These are phyloP conservation scores for Microsporum audouinii DNA, from an alignment of 2,329 filamentous ascomycete species.

Conservation along the genomic window DNA sequence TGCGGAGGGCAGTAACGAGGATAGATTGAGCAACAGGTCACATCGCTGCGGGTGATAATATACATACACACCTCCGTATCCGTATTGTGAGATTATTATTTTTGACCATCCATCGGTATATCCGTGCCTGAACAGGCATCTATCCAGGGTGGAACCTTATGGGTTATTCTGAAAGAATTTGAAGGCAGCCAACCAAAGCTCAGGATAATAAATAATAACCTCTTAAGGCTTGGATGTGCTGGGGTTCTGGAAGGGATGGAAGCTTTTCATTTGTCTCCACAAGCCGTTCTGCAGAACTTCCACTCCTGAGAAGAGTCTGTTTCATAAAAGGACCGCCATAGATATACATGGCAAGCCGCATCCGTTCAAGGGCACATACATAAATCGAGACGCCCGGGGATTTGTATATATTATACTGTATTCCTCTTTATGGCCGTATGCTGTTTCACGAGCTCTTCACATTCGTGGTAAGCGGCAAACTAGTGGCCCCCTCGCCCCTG, in stretches of 20 bases:
- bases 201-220: neutral
- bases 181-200: neutral
- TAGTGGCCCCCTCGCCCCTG: neutral
- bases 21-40: too few relatives aligned
- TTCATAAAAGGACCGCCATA: neutral
- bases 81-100: neutral
- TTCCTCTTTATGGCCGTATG: neutral
- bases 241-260: neutral
- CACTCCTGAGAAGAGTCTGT: neutral
- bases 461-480: neutral
- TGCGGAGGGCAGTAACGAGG: too few relatives aligned
- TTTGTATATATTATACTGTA: neutral
- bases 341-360: neutral
- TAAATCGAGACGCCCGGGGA: neutral
- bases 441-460: conserved; percentile 1
- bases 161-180: neutral
- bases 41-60: too few relatives aligned
- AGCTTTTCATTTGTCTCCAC: neutral
- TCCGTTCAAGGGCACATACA: neutral
- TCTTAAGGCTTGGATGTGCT: neutral
- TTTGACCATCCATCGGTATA: neutral
- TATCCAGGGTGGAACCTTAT: neutral
- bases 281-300: neutral
- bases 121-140: neutral
- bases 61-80: neutral